phyloP scores from a whole-genome alignment of 2,329 filamentous ascomycete species.

The Fusarium palustre region DNA sequence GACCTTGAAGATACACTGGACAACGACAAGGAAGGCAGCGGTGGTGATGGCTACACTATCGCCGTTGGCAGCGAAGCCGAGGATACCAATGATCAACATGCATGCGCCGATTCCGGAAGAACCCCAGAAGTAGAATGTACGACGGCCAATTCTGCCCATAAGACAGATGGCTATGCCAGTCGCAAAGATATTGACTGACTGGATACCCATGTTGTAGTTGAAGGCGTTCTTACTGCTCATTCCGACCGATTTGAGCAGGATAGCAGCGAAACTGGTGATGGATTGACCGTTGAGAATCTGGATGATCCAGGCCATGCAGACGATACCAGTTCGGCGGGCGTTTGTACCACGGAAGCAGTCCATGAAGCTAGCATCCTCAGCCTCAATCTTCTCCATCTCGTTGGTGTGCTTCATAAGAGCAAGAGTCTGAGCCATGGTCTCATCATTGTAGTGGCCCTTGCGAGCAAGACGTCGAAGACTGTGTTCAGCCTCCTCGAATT shows the following conservation, averaged over 20 bases:
- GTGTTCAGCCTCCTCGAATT: slow-evolving; percentile 53
- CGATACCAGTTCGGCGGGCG: slow-evolving; percentile 52
- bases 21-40: slow-evolving; percentile 52
- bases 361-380: slow-evolving; percentile 60
- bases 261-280: slow-evolving; percentile 66
- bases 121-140: slow-evolving; percentile 56
- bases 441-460: slow-evolving; percentile 52
- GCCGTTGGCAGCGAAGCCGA: slow-evolving; percentile 49
- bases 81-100: slow-evolving; percentile 57
- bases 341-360: slow-evolving; percentile 62
- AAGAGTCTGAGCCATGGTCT: slow-evolving; percentile 54
- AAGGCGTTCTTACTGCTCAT: slow-evolving; percentile 58
- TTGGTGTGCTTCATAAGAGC: slow-evolving; percentile 59
- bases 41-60: slow-evolving; percentile 46
- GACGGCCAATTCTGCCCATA: slow-evolving; percentile 54
- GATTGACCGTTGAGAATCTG: slow-evolving; percentile 56
- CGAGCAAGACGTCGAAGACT: slow-evolving; percentile 55
- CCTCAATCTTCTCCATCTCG: slow-evolving; percentile 55
- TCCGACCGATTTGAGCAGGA: slow-evolving; percentile 64
- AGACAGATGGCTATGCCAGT: slow-evolving; percentile 56
- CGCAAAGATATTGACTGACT: slow-evolving; percentile 57
- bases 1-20: slow-evolving; percentile 65
- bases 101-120: slow-evolving; percentile 54
- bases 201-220: slow-evolving; percentile 61
- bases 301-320: slow-evolving; percentile 54